Evolutionary conservation across 768 basidiomycete genomes (phyloP).

Genomic region (Asterophora lycoperdoides): DNA sequence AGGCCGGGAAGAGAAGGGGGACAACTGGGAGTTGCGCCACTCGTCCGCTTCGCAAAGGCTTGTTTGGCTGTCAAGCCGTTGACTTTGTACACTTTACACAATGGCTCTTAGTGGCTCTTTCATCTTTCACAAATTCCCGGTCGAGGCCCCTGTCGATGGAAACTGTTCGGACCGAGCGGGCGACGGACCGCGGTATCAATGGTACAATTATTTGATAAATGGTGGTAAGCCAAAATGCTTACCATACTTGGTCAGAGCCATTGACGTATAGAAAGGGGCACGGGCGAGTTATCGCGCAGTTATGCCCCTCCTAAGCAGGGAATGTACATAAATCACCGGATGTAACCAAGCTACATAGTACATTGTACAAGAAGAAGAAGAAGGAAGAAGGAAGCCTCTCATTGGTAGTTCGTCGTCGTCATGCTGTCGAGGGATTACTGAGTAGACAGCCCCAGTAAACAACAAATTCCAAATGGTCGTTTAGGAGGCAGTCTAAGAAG

Average conservation of each 20-base stretch:
- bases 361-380: not conserved
- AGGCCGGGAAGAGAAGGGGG: constrained; percentile 19
- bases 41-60: constrained; percentile 17
- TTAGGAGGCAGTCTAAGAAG: too few relatives aligned
- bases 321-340: too few relatives aligned
- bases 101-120: constrained; percentile 13
- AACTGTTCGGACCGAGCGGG: not conserved
- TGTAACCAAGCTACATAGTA: not conserved
- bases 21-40: constrained; percentile 27
- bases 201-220: not conserved
- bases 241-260: constrained; percentile 6
- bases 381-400: not conserved
- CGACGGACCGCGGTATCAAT: not conserved
- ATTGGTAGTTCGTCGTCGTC: not conserved
- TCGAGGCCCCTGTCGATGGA: constrained; percentile 5
- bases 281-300: not conserved
- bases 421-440: too few relatives aligned
- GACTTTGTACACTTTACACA: constrained; percentile 22
- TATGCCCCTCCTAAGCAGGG: not conserved
- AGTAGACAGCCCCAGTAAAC: too few relatives aligned
- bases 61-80: constrained; percentile 22
- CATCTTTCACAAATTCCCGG: not conserved
- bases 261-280: not conserved
- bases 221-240: constrained; percentile 1
- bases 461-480: too few relatives aligned